Base-by-base conservation (phyloP, 306 rosid genomes). In the Astragalus membranaceus region DNA sequence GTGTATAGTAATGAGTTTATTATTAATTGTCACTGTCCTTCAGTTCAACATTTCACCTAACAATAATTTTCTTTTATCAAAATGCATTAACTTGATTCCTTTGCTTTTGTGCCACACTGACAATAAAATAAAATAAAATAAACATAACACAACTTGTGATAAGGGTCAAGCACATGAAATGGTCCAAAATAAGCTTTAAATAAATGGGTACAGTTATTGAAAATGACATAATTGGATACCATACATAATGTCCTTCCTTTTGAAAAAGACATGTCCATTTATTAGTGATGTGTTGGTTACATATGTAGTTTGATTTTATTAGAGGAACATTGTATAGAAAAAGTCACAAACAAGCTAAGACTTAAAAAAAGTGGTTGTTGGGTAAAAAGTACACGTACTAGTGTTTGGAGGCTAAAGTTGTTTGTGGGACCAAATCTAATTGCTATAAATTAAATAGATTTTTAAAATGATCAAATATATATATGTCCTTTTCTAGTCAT, bases 11-110 rank as follows among this genome's bases (percentile, higher is more conserved):
- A 11, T 16, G 41, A 75, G 68, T 43, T 66, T 53, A 64, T 29
- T 41, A 61, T 47, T 16, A 71, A 54, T 75, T 36, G 81, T 75
- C 77, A 75, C 10, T 67, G 17, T 75, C 79, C 46, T 62, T 63
- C 5, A 7, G 32, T 79, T 82, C 81, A 79, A 78, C 78, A 64
- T 82, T 79, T 79, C 76, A 83, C 86, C 83, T 79, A 83, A 83
- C 77, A 75, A 71, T 48, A 42, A 11, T 41, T 37, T 41, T 5
- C 70, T 60, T 52, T 37, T 23, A 59, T 51, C 53, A 12, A 48
- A 69, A 52, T 78, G 52, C 54, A 66, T 68, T 10, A 73, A 52
- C 70, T 56, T 74, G 80, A 78, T 74, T 74, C 78, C 72, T 78
- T 78, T 78, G 79, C 80, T 69, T 82, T 64, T 69, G 67, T 74